phyloP scores from a whole-genome alignment of 2,329 filamentous ascomycete species.

The Immersiporthe knoxdaviesiana region DNA sequence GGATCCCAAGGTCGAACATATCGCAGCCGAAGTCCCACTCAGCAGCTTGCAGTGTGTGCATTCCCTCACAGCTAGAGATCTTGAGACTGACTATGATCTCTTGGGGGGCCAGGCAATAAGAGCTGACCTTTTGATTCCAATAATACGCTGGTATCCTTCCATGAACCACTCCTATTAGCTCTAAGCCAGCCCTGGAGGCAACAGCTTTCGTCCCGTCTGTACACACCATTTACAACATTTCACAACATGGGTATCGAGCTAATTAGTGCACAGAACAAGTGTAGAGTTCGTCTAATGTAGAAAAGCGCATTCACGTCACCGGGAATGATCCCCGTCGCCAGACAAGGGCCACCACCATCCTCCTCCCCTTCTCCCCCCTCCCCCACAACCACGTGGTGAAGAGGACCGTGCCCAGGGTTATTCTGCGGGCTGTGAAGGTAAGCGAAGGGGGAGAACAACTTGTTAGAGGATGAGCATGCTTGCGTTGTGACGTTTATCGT shows the following conservation, averaged over 20 bases:
- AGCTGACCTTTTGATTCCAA: too few species aligned
- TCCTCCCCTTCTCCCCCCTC: too few species aligned
- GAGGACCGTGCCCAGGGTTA: not conserved
- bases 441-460: not conserved
- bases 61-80: not conserved
- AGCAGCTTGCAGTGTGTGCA: not conserved
- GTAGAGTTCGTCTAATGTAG: not conserved
- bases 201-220: not conserved
- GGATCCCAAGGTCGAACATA: not conserved
- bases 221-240: too few species aligned
- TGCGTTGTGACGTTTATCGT: not conserved
- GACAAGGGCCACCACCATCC: not conserved
- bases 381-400: not conserved
- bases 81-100: not conserved
- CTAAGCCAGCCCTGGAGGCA: not conserved
- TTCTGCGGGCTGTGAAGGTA: not conserved
- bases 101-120: too few species aligned
- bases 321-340: not conserved
- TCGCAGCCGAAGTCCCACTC: not conserved
- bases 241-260: too few species aligned
- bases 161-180: not conserved
- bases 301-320: not conserved
- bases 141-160: not conserved
- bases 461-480: too few species aligned
- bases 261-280: too few species aligned